phyloP scores from a whole-genome alignment of 768 basidiomycete genomes.

The Pleurotus citrinopileatus region DNA sequence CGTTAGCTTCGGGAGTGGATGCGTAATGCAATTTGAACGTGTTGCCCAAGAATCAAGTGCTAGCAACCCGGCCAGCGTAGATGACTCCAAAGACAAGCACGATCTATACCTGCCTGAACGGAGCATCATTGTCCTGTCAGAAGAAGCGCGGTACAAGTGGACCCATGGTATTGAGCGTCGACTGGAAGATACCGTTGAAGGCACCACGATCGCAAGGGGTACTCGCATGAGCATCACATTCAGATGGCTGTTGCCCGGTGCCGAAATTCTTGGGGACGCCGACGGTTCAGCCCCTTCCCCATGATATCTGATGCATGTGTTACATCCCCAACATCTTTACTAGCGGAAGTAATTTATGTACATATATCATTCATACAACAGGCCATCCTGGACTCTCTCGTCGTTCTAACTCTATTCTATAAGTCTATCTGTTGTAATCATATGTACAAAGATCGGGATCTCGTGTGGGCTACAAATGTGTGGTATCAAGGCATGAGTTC shows the following conservation, averaged over 20 bases:
- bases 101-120: conserved; percentile 74
- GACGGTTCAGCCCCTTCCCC: conserved; percentile 10
- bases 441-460: neutral
- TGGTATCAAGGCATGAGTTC: neutral
- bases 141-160: conserved; percentile 84
- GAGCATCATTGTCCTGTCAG: conserved; percentile 74
- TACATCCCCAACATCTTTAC: neutral
- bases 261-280: conserved; percentile 65
- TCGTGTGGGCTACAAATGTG: neutral
- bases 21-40: conserved; percentile 73
- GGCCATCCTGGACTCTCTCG: too few relatives aligned
- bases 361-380: too few relatives aligned
- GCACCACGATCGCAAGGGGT: conserved; percentile 40
- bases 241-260: conserved; percentile 83
- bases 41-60: neutral
- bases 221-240: conserved; percentile 80
- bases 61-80: too few relatives aligned
- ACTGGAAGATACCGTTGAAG: conserved; percentile 57
- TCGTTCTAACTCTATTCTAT: neutral
- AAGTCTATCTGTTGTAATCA: neutral
- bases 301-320: neutral
- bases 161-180: conserved; percentile 80
- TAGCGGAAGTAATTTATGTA: conserved; percentile 3
- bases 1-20: conserved; percentile 77
- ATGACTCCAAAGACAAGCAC: conserved; percentile 23